Base-by-base conservation (phyloP, 768 basidiomycete species). In the Serpula lacrymans region DNA sequence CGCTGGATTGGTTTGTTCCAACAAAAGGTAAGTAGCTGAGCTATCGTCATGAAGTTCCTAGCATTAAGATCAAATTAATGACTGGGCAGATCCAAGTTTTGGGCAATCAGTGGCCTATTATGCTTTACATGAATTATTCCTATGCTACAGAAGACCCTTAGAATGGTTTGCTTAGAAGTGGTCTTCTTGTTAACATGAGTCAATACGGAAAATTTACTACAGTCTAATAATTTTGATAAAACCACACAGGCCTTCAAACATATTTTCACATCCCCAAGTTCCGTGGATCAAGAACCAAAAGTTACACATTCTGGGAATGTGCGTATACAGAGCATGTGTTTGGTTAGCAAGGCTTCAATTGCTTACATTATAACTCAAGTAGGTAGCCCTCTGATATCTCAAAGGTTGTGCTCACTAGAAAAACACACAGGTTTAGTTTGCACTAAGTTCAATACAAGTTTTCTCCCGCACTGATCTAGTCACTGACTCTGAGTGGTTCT, bases 161-260 rank as follows among this genome's bases (percentile, higher is more conserved):
- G 51, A 41, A 39, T 16, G 48, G 51, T 48, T 48, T 58, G 5
- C 47, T 58, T 14, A 32, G 50, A n/a, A 52, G 53, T 38, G 3
- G 24, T 2, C 12, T 56, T 2, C 51, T 59, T 3, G 47, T 59
- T 3, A 45, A 32, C 20, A 55, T 55, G 12, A 6, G 46, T 42
- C 22, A n/a, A n/a, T n/a, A n/a, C n/a, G n/a, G n/a, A 18, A 16
- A 3, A 20, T 41, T 36, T n/a, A n/a, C n/a, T n/a, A n/a, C n/a
- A n/a, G n/a, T n/a, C n/a, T n/a, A n/a, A n/a, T n/a, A n/a, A n/a
- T n/a, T n/a, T n/a, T n/a, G n/a, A n/a, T n/a, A n/a, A n/a, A n/a
- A n/a, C n/a, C 18, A 6, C 20, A n/a, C n/a, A n/a, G n/a, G n/a
- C n/a, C n/a, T n/a, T n/a, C n/a, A n/a, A n/a, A n/a, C n/a, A n/a